Evolutionary conservation across 495 filamentous ascomycete species (phyloP).

Genomic region (Aspergillus baeticus): DNA sequence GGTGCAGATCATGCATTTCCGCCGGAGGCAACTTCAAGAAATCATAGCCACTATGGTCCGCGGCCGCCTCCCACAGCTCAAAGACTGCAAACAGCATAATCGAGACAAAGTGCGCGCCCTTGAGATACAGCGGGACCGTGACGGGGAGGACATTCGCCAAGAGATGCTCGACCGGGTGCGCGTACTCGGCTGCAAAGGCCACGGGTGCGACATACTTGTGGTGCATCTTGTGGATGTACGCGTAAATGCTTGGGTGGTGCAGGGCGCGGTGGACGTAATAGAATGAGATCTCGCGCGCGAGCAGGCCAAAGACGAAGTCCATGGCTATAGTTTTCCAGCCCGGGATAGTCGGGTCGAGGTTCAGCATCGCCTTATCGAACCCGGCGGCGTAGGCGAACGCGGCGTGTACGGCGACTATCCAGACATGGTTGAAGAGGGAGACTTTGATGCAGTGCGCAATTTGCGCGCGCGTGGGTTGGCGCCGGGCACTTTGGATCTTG

Average conservation of each 20-base stretch:
- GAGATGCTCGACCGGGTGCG: slow-evolving; percentile 49
- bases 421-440: slow-evolving; percentile 36
- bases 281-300: slow-evolving; percentile 47
- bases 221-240: slow-evolving; percentile 46
- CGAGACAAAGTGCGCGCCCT: slow-evolving; percentile 37
- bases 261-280: slow-evolving; percentile 50
- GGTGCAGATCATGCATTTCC: slow-evolving; percentile 47
- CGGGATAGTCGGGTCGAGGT: background rate
- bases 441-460: slow-evolving; percentile 35
- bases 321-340: background rate
- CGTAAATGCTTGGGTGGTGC: slow-evolving; percentile 44
- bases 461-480: slow-evolving; percentile 39
- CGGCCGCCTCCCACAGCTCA: slow-evolving; percentile 39
- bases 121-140: slow-evolving; percentile 34
- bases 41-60: slow-evolving; percentile 47
- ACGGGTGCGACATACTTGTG: slow-evolving; percentile 51
- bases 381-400: slow-evolving; percentile 21
- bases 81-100: slow-evolving; percentile 36
- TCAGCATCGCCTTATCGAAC: background rate
- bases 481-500: slow-evolving; percentile 45
- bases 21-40: slow-evolving; percentile 28
- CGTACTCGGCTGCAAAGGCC: slow-evolving; percentile 49
- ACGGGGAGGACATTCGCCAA: slow-evolving; percentile 45
- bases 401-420: slow-evolving; percentile 24
- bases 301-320: slow-evolving; percentile 38